Base-by-base conservation (phyloP, 2,329 filamentous ascomycete species). In the Hypoxylon sp. region DNA sequence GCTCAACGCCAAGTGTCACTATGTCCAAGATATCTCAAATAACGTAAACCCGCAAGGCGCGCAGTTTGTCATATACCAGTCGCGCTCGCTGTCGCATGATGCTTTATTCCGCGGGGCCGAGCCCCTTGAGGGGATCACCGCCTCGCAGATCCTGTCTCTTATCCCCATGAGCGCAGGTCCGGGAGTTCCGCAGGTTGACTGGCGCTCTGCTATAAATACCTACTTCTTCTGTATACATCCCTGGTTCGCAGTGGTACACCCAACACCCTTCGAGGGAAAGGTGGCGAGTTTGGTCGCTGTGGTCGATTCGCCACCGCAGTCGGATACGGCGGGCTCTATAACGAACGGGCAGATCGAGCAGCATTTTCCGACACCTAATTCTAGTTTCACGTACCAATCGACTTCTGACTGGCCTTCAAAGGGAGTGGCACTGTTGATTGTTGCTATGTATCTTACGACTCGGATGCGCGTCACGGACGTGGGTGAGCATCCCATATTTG, bases 361-460 rank as follows among this genome's bases (percentile, higher is more conserved):
- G 14, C 55, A 62, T 14, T 46, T 51, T 3, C 32, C 68, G 1
- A 56, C 61, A 2, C 63, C 70, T 16, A 57, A 46, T 27, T 61
- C 67, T 29, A 50, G 63, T 12, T 55, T 65, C 7, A 41, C 50
- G 11, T 52, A 63, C 12, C 60, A 62, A 16, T 45, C 60, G 5
- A 57, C 58, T 5, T 45, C 70, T 2, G 71, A 73, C 30, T 55
- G 70, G 21, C 54, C 47, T 7, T 61, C 71, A 6, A 75, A 74
- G 29, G 76, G 76, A 14, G 53, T 79, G 16, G 81, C 80, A 21
- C 74, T 82, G 25, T 74, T 82, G 45, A 71, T 82, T 25, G 76
- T 81, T 23, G 79, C 80, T 56, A 83, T 83, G 78, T 78, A 81
- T 58, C 77, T 83, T 16, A 77, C 74, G 19, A 80, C 80, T 47